Evolutionary conservation across 2,329 filamentous ascomycete genomes (phyloP), one percentile per base, ranked within the genome.

Genomic region (Monosporascus sp.): DNA sequence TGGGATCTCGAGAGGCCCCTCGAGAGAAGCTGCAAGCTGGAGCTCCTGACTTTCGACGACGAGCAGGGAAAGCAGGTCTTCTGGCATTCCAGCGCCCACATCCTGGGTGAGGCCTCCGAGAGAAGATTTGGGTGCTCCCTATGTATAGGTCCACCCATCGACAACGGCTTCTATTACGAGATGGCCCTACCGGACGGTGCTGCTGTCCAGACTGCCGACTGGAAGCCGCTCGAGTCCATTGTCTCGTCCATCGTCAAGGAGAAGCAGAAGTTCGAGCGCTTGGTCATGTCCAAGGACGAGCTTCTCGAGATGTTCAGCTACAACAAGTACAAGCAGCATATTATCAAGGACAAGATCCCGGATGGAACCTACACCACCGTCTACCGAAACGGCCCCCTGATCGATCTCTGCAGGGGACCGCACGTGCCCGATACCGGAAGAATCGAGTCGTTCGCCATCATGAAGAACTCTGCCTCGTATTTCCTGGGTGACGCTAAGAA

Each of bases 271-370:
- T 97, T 97, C 69, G 89, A 97, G 77, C 85, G 94, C 55, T 77
- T 97, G 47, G 88, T 88, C 59, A 82, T 97, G 67, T 88, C 88
- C 60, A 97, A 97, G 75, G 88, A 93, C 51, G 87, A 97, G 61
- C 80, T 97, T 49, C 82, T 94, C 50, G 90, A 96, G 70, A 96
- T 97, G 89, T 97, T 97, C 78, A 84, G 85, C 63, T 95, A 96
- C 80, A 97, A 95, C 81, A 94, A 94, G 71, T 97, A 96, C 79
- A 97, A 99, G 82, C 85, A 96, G 70, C 89, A 97, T 71, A 96
- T 97, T 72, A 97, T 99, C 75, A 87, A 90, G 63, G 88, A 91
- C 76, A 91, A 95, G 72, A 89, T 97, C 56, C 79, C 86, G 39
- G 90, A 96, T 62, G 91, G 90, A 62, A 92, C 90, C 52, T 90